These are phyloP conservation scores for Psilocybe cubensis DNA, from an alignment of 768 basidiomycete genomes.

Conservation along the genomic window DNA sequence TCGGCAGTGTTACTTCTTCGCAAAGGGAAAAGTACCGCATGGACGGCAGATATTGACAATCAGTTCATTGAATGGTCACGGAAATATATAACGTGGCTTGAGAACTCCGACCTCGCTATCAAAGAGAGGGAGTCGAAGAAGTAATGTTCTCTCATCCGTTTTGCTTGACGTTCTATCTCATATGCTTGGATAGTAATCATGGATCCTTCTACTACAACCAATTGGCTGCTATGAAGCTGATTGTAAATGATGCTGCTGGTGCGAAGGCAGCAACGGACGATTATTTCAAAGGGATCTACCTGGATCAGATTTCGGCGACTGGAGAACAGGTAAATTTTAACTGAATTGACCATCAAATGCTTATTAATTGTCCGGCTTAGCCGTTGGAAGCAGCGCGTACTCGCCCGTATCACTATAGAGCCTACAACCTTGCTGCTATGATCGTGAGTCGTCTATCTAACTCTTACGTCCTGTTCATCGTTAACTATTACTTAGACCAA, in stretches of 20 bases:
- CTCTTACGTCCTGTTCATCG: not conserved
- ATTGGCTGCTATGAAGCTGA: conserved; percentile 55
- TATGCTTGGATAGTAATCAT: conserved; percentile 54
- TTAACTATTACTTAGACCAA: conserved; percentile 45
- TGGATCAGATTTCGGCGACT: conserved; percentile 53
- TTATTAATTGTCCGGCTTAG: conserved; percentile 28
- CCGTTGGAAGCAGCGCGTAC: conserved; percentile 65
- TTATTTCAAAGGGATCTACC: conserved; percentile 55
- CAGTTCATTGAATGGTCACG: conserved; percentile 53
- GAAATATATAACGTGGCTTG: conserved; percentile 59
- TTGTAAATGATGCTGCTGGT: conserved; percentile 52
- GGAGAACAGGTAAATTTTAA: conserved; percentile 55
- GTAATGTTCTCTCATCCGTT: conserved; percentile 34
- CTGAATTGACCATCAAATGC: not conserved
- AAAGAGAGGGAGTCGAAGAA: conserved; percentile 51
- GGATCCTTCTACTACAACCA: conserved; percentile 69
- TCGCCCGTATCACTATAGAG: conserved; percentile 67
- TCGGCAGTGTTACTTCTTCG: conserved; percentile 58
- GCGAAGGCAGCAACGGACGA: conserved; percentile 48
- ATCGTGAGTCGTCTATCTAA: conserved; percentile 47
- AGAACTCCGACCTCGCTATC: conserved; percentile 48
- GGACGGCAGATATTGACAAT: conserved; percentile 56
- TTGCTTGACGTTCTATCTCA: not conserved
- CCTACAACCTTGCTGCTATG: conserved; percentile 72
- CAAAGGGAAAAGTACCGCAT: conserved; percentile 48